phyloP scores from a whole-genome alignment of 148 eudicot genomes.

The Persicaria tinctoria region DNA sequence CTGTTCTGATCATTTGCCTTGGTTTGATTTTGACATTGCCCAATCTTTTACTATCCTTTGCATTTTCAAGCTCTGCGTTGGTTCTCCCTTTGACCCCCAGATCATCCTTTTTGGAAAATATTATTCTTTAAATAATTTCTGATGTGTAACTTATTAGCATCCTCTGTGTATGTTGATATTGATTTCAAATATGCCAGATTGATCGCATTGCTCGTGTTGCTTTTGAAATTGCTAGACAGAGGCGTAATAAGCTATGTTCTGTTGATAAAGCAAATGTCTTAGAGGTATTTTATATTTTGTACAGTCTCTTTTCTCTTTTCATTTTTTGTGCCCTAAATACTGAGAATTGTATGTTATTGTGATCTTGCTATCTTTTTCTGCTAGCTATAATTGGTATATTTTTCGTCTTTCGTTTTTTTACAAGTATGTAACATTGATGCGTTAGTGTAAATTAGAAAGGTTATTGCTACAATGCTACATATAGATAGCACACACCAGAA shows the following conservation, averaged over 20 bases:
- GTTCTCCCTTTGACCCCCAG: not conserved
- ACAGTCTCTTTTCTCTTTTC: too few species aligned
- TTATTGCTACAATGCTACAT: not conserved
- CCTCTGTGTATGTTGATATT: not conserved
- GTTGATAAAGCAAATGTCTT: slow-evolving; percentile 99
- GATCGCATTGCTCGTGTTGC: slow-evolving; percentile 95
- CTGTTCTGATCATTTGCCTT: not conserved
- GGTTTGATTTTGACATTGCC: not conserved
- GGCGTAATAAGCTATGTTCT: slow-evolving; percentile 85
- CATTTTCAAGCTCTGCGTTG: not conserved
- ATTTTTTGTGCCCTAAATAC: not conserved
- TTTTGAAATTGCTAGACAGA: slow-evolving; percentile 88
- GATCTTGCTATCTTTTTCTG: not conserved
- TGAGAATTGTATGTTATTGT: not conserved
- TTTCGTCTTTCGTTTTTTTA: not conserved
- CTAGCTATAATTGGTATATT: not conserved
- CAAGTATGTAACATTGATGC: not conserved
- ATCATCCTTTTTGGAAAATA: not conserved
- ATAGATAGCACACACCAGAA: not conserved
- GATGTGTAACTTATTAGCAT: not conserved
- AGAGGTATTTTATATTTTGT: slow-evolving; percentile 44
- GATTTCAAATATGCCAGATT: slow-evolving; percentile 35
- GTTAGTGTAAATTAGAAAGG: not conserved
- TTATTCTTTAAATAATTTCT: not conserved
- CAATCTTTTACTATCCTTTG: not conserved